Conservation (phyloP, 345 rosid species). For the Eutrema yunnanense region DNA sequence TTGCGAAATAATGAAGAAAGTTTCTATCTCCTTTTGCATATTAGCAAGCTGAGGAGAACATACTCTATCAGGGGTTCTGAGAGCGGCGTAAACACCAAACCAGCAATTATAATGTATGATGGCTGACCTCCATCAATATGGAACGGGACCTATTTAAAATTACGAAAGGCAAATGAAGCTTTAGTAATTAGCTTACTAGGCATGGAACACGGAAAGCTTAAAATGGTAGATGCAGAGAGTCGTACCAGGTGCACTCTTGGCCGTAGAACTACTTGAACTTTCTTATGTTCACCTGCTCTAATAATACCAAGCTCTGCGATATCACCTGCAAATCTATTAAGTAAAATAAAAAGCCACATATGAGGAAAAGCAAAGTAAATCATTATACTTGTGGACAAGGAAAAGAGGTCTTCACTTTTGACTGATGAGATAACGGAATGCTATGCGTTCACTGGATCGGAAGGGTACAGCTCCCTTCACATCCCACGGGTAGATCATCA, state of each 20-base stretch:
- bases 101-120: constrained; percentile 84
- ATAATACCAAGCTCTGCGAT: constrained; percentile 77
- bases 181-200: constrained; percentile 7
- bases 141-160: constrained; percentile 68
- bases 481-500: constrained; percentile 74
- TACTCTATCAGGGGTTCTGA: constrained; percentile 97
- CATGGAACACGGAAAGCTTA: background rate
- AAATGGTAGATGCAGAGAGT: constrained; percentile 6
- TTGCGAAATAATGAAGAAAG: constrained; percentile 3
- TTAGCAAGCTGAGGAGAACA: constrained; percentile 21
- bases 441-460: constrained; percentile 90
- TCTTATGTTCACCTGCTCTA: constrained; percentile 55
- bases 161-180: background rate
- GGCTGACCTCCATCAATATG: constrained; percentile 91
- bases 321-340: constrained; percentile 84
- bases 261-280: constrained; percentile 62
- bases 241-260: constrained; percentile 92
- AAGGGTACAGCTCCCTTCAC: constrained; percentile 99
- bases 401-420: constrained; percentile 60
- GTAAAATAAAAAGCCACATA: constrained; percentile 7
- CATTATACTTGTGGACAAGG: background rate
- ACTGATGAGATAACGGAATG: constrained; percentile 91
- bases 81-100: constrained; percentile 96
- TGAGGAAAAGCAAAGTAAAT: constrained; percentile 5
- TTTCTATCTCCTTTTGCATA: background rate